A percentile compares a stretch with the other conserved stretches of the same genome.
Evolutionary conservation across 2,329 filamentous ascomycete species (phyloP).

Genomic region (Cordyceps javanica): DNA sequence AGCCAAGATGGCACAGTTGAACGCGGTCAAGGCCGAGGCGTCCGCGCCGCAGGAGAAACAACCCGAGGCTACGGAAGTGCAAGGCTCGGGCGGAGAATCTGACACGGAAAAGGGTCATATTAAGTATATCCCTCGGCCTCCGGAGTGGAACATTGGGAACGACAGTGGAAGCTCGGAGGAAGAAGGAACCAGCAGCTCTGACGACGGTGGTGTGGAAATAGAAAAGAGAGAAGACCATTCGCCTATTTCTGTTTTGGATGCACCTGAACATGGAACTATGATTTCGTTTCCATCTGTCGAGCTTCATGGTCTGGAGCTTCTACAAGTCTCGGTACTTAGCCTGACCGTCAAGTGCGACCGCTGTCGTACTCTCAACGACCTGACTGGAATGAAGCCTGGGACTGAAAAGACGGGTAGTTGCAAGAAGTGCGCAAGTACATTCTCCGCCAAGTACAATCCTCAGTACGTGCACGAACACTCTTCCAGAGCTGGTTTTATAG

Average conservation of each 20-base stretch:
- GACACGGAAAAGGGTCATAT: slow-evolving; percentile 56
- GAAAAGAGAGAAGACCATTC: slow-evolving; percentile 22
- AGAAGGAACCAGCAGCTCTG: slow-evolving; percentile 39
- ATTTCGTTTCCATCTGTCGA: slow-evolving; percentile 74
- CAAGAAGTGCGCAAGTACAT: slow-evolving; percentile 50
- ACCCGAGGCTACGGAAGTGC: slow-evolving; percentile 5
- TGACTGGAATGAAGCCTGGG: slow-evolving; percentile 58
- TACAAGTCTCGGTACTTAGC: slow-evolving; percentile 61
- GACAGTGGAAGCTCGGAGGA: slow-evolving; percentile 37
- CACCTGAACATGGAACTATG: slow-evolving; percentile 63
- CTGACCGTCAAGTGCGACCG: slow-evolving; percentile 72
- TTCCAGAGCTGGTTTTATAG: slow-evolving; percentile 70
- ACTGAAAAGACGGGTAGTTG: slow-evolving; percentile 46
- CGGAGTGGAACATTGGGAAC: slow-evolving; percentile 59
- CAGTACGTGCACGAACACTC: slow-evolving; percentile 70
- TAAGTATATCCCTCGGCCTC: slow-evolving; percentile 66
- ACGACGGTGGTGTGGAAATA: slow-evolving; percentile 38
- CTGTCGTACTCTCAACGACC: slow-evolving; percentile 67
- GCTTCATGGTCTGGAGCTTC: slow-evolving; percentile 68
- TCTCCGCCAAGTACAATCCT: slow-evolving; percentile 52
- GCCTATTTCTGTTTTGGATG: slow-evolving; percentile 17
- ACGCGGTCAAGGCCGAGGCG: slow-evolving; percentile 16
- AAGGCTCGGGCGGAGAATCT: neutral
- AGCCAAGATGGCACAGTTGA: slow-evolving; percentile 45
- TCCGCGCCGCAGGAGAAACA: slow-evolving; percentile 14